Evolutionary conservation across 1,139 yeast genomes (phyloP), one percentile per base, ranked within the genome.

Genomic region (Taphrina wiesneri): DNA sequence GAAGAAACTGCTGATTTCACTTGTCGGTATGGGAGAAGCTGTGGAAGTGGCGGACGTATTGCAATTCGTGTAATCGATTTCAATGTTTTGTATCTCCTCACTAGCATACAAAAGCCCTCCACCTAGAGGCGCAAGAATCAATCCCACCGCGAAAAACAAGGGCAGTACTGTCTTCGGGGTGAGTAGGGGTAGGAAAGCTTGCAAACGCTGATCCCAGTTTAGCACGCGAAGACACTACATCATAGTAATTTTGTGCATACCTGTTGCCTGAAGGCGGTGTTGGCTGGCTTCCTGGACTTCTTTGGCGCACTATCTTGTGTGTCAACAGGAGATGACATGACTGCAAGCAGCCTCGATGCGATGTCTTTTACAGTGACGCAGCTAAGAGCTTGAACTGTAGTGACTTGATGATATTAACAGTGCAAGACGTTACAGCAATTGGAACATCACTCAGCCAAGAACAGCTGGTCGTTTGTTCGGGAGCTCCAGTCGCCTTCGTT

Each of bases 91-190:
- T 3, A 90, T 87, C 69, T 63, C 51, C 26, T 53, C 39, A 15
- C 93, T 83, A 3, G 96, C 95, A 69, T 86, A 86, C 76, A 93
- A 81, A 85, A 93, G 85, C 68, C 88, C 92, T 0, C 92, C 98
- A 36, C 99, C 99, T 54, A 93, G 81, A 7, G 97, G 96, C 17
- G 92, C 89, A 74, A 92, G 89, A 13, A 93, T 79, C n/a, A 89
- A 80, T 3, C 97, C 95, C 61, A 93, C 82, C 11, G 81, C 76
- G 57, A 92, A 75, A 73, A 92, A 85, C 65, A 92, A 74, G 1
- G 97, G 97, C 68, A 93, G 83, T 49, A 92, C 96, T 2, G 95
- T 88, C 74, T 84, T 86, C 23, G 97, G 97, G 0, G 98, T 92
- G 71, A 92, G 82, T 64, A 93, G 93, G 1, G 98, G 98, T 53